A percentile compares a stretch with the other conserved stretches of the same genome.
Evolutionary conservation across 2,329 filamentous ascomycete species (phyloP).

Genomic region (Chrysoporthe puriensis): DNA sequence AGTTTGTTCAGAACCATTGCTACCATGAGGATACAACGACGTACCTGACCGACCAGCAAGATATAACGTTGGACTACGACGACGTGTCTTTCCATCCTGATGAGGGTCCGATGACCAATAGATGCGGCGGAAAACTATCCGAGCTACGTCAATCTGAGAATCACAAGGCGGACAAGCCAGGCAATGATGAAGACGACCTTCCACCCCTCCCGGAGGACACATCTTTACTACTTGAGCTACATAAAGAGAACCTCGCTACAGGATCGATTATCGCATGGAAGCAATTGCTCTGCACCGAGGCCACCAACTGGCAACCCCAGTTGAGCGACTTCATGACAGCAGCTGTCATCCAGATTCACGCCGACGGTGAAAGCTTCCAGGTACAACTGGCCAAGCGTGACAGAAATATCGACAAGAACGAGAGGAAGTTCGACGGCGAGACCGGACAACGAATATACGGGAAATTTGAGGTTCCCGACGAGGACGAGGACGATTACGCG

Average conservation of each 20-base stretch:
- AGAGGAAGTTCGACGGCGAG: slow-evolving; percentile 64
- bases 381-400: slow-evolving; percentile 73
- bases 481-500: slow-evolving; percentile 63
- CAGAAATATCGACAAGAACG: slow-evolving; percentile 56
- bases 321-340: slow-evolving; percentile 65
- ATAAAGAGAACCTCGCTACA: slow-evolving; percentile 49
- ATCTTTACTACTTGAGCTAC: slow-evolving; percentile 54
- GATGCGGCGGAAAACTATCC: neutral
- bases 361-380: slow-evolving; percentile 55
- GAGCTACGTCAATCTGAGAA: slow-evolving; percentile 1
- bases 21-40: slow-evolving; percentile 1
- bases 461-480: slow-evolving; percentile 74
- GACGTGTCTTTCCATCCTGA: slow-evolving; percentile 35
- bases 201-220: slow-evolving; percentile 64
- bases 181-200: slow-evolving; percentile 57
- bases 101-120: slow-evolving; percentile 35
- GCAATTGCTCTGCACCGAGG: slow-evolving; percentile 61
- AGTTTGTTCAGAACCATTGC: slow-evolving; percentile 39
- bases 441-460: slow-evolving; percentile 75
- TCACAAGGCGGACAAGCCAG: slow-evolving; percentile 37
- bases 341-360: slow-evolving; percentile 59
- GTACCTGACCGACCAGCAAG: slow-evolving; percentile 14
- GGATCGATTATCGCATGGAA: slow-evolving; percentile 74
- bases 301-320: slow-evolving; percentile 69
- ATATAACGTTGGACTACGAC: slow-evolving; percentile 48